These are phyloP conservation scores for Phytopythium aichiense DNA, from an alignment of 352 stramenopile genomes.

Conservation along the genomic window DNA sequence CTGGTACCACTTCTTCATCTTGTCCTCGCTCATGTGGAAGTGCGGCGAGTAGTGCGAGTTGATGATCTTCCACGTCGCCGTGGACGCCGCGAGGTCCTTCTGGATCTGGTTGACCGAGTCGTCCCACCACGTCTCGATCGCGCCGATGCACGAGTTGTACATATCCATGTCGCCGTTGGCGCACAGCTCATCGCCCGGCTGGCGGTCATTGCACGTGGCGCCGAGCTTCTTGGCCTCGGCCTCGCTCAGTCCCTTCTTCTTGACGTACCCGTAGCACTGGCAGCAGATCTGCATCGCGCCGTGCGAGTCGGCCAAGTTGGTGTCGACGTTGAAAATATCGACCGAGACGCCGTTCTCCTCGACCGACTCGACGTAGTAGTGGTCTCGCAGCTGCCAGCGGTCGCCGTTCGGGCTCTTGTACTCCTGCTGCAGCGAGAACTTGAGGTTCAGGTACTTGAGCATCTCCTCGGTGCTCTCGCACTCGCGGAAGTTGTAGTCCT, in stretches of 20 bases:
- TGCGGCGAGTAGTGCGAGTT: slow-evolving; percentile 90
- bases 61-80: slow-evolving; percentile 82
- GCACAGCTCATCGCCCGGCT: slow-evolving; percentile 61
- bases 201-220: slow-evolving; percentile 67
- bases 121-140: slow-evolving; percentile 78
- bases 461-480: slow-evolving; percentile 68
- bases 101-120: slow-evolving; percentile 63
- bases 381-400: slow-evolving; percentile 76
- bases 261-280: slow-evolving; percentile 85
- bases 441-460: slow-evolving; percentile 79
- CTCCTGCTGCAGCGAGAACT: slow-evolving; percentile 72
- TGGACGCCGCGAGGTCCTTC: slow-evolving; percentile 67
- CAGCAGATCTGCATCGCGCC: slow-evolving; percentile 84
- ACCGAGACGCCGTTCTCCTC: slow-evolving; percentile 78
- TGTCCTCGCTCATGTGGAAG: slow-evolving; percentile 86
- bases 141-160: slow-evolving; percentile 74
- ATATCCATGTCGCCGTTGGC: slow-evolving; percentile 59
- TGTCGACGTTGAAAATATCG: slow-evolving; percentile 88
- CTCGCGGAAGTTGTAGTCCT: slow-evolving; percentile 84
- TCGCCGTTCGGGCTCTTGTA: slow-evolving; percentile 81
- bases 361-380: slow-evolving; percentile 84
- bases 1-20: slow-evolving; percentile 88
- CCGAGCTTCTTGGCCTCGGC: slow-evolving; percentile 50
- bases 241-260: slow-evolving; percentile 47
- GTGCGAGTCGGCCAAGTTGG: slow-evolving; percentile 83